Evolutionary conservation across 257 asterid genomes (phyloP).

Genomic region (Petunia axillaris): DNA sequence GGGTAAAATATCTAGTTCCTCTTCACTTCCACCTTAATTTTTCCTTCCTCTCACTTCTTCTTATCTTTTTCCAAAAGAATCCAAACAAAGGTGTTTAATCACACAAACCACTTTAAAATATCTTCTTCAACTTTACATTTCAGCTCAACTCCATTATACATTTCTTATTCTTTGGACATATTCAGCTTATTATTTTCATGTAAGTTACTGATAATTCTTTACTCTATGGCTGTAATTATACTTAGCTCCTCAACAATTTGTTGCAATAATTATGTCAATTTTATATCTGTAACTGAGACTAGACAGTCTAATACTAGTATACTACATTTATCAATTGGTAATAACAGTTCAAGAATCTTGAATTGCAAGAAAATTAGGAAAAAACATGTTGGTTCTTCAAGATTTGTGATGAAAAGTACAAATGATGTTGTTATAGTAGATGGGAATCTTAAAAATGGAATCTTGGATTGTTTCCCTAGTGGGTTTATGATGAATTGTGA

Average conservation of each 20-base stretch:
- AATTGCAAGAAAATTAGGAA: background rate
- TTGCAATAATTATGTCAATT: constrained; percentile 42
- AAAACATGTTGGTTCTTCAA: background rate
- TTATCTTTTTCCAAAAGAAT: background rate
- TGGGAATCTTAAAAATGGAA: constrained; percentile 38
- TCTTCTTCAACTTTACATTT: background rate
- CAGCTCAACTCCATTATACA: background rate
- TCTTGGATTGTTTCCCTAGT: constrained; percentile 41
- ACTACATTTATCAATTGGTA: constrained; percentile 25
- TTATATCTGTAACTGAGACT: constrained; percentile 40
- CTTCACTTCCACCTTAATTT: background rate
- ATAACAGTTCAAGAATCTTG: constrained; percentile 38
- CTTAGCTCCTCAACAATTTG: constrained; percentile 52
- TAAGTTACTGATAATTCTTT: constrained; percentile 15
- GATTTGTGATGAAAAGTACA: background rate
- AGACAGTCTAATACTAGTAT: constrained; percentile 26
- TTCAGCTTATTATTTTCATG: background rate
- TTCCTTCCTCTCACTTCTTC: background rate
- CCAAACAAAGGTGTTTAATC: background rate
- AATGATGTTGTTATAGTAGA: background rate
- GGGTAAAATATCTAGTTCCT: background rate
- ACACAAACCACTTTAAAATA: constrained; percentile 8
- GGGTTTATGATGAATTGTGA: constrained; percentile 49
- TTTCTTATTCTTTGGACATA: background rate
- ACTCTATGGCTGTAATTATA: constrained; percentile 58